phyloP scores from a whole-genome alignment of 2,329 filamentous ascomycete species.

The Cladosporium sp. region DNA sequence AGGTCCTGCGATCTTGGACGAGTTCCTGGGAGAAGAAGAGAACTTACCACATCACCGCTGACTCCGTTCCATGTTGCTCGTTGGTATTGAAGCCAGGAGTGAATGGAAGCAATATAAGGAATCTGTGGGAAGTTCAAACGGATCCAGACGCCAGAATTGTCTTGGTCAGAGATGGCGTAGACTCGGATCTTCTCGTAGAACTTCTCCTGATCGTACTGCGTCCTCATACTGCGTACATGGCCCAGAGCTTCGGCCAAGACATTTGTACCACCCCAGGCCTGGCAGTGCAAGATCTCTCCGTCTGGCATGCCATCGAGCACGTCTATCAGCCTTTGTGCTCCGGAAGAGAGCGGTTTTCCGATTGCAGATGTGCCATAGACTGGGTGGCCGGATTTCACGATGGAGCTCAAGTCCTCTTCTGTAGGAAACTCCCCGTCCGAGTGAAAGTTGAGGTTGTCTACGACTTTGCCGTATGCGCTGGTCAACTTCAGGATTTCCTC shows the following conservation, averaged over 20 bases:
- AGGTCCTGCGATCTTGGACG: background rate
- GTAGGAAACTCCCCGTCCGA: slow-evolving; percentile 27
- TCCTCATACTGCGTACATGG: slow-evolving; percentile 30
- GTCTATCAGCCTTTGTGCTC: slow-evolving; percentile 20
- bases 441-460: slow-evolving; percentile 43
- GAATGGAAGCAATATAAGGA: slow-evolving; percentile 54
- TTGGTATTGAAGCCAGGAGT: slow-evolving; percentile 54
- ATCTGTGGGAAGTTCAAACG: slow-evolving; percentile 51
- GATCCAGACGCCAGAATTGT: slow-evolving; percentile 55
- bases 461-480: slow-evolving; percentile 26
- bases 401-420: slow-evolving; percentile 18
- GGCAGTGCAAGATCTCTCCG: slow-evolving; percentile 44
- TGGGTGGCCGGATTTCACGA: slow-evolving; percentile 35
- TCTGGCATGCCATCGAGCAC: slow-evolving; percentile 19
- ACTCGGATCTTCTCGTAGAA: slow-evolving; percentile 45
- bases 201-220: slow-evolving; percentile 29
- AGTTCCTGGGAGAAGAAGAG: background rate
- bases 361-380: slow-evolving; percentile 37
- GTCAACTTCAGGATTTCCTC: slow-evolving; percentile 28
- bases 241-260: slow-evolving; percentile 48
- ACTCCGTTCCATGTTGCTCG: slow-evolving; percentile 56
- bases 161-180: slow-evolving; percentile 58
- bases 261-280: slow-evolving; percentile 49
- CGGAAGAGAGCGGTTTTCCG: slow-evolving; percentile 22
- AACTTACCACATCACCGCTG: slow-evolving; percentile 37